phyloP scores from a whole-genome alignment of 2,329 filamentous ascomycete genomes.

The Arthrinium phaeospermum region DNA sequence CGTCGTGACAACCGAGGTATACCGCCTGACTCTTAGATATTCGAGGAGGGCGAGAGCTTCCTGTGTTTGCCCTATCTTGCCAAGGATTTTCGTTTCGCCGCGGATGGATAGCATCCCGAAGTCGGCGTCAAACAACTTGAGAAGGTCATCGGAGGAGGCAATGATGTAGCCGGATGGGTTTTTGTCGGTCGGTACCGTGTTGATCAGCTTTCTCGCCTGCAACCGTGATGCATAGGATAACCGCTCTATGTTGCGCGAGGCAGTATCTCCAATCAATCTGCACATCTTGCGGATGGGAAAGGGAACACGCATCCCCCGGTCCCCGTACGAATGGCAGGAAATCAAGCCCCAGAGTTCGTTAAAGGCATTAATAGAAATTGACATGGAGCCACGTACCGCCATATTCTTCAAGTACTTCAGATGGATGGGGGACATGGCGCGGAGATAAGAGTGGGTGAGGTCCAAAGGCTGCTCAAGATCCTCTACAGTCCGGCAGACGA shows the following conservation, averaged over 20 bases:
- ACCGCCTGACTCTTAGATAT: slow-evolving; percentile 77
- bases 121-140: slow-evolving; percentile 86
- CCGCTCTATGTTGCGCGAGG: slow-evolving; percentile 85
- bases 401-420: slow-evolving; percentile 88
- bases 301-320: slow-evolving; percentile 82
- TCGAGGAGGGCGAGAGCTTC: slow-evolving; percentile 85
- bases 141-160: slow-evolving; percentile 82
- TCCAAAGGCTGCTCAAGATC: slow-evolving; percentile 79
- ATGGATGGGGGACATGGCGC: slow-evolving; percentile 90
- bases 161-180: slow-evolving; percentile 92
- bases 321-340: slow-evolving; percentile 81
- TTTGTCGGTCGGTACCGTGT: slow-evolving; percentile 78
- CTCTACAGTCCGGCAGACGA: slow-evolving; percentile 78
- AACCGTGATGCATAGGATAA: slow-evolving; percentile 84
- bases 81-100: slow-evolving; percentile 88
- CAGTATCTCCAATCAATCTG: slow-evolving; percentile 82
- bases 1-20: slow-evolving; percentile 78
- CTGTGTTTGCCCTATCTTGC: slow-evolving; percentile 75
- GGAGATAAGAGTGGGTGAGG: slow-evolving; percentile 82
- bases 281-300: slow-evolving; percentile 95
- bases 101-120: slow-evolving; percentile 84
- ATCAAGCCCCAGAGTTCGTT: slow-evolving; percentile 87
- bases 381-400: slow-evolving; percentile 94
- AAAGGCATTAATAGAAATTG: slow-evolving; percentile 88
- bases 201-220: slow-evolving; percentile 87